phyloP scores from a whole-genome alignment of 2,329 filamentous ascomycete species.

The Aspergillus sp. region DNA sequence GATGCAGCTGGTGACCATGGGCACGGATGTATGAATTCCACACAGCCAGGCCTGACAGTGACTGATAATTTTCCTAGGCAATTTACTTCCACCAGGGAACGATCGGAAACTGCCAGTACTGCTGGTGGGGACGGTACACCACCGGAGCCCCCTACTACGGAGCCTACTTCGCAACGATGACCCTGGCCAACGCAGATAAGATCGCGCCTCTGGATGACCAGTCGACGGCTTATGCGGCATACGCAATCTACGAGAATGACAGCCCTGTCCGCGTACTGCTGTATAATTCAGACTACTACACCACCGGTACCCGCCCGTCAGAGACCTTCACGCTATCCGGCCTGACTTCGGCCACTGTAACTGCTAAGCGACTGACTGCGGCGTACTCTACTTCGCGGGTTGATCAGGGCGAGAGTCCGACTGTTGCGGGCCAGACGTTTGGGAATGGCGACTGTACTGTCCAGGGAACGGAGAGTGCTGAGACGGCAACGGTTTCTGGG shows the following conservation, averaged over 20 bases:
- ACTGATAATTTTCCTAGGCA: slow-evolving; percentile 15
- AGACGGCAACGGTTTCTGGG: slow-evolving; percentile 22
- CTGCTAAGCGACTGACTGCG: slow-evolving; percentile 49
- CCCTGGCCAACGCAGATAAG: slow-evolving; percentile 45
- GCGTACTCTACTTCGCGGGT: slow-evolving; percentile 45
- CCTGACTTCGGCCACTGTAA: slow-evolving; percentile 35
- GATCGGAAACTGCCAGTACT: slow-evolving; percentile 54
- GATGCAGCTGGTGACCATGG: slow-evolving; percentile 32
- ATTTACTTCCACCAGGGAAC: slow-evolving; percentile 54
- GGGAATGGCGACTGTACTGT: slow-evolving; percentile 47
- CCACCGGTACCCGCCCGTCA: slow-evolving; percentile 24
- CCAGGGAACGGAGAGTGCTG: slow-evolving; percentile 34
- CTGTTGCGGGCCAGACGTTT: slow-evolving; percentile 50
- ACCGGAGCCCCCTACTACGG: slow-evolving; percentile 56
- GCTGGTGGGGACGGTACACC: slow-evolving; percentile 49
- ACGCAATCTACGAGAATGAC: slow-evolving; percentile 45
- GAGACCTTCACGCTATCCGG: slow-evolving; percentile 47
- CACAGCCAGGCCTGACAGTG: neutral
- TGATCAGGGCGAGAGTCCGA: slow-evolving; percentile 45
- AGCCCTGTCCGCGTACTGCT: slow-evolving; percentile 43
- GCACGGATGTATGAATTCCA: slow-evolving; percentile 22
- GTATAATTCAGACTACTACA: slow-evolving; percentile 34
- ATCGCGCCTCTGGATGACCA: slow-evolving; percentile 50
- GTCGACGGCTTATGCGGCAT: slow-evolving; percentile 46
- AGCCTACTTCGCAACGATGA: slow-evolving; percentile 49